Base-by-base conservation (phyloP, 2,329 filamentous ascomycete genomes). In the Phialocephala sp. region DNA sequence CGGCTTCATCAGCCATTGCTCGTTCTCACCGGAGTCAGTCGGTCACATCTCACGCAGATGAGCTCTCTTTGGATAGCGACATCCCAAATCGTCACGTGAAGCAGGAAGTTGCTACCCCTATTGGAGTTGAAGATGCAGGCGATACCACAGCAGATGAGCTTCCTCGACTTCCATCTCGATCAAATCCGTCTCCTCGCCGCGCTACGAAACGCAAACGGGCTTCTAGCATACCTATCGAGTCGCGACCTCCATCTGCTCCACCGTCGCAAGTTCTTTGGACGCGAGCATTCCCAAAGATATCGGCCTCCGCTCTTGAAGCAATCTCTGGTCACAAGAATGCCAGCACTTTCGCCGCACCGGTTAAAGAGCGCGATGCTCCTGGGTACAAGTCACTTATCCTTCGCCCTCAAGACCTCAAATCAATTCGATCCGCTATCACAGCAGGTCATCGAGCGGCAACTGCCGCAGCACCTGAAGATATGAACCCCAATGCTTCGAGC, bases 301-400 rank as follows among this genome's bases (percentile, higher is more conserved):
- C 89, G 37, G 86, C 85, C 4, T 89, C 89, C 4, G 88, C 91
- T 14, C 83, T 94, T 69, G 91, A 93, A 74, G 89, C 92, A 72
- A 91, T 94, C 66, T 87, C 88, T 27, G 90, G 88, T 61, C 91
- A 94, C 76, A 89, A 91, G 39, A 87, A 91, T 71, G 91, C 91
- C 55, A 92, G 91, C 70, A 92, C 92, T 78, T 94, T 94, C 74
- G 89, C 90, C 35, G 89, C 89, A 62, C 89, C 90, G 1, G 84
- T 94, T 58, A 89, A 90, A 12, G 90, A 93, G 69, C 86, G 86
- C 43, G 89, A 92, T 72, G 91, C 91, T 0, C 91, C 91, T 0
- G 90, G 90, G 5, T 94, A 94, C 74, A 87, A 85, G 67, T 87
- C 88, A 68, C 85, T 93, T 60, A 89, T 94, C 47, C 83, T 91